Evolutionary conservation across 108 stramenopile genomes (phyloP), one percentile per base, ranked within the genome.

Genomic region (Fragilaria crotonensis): DNA sequence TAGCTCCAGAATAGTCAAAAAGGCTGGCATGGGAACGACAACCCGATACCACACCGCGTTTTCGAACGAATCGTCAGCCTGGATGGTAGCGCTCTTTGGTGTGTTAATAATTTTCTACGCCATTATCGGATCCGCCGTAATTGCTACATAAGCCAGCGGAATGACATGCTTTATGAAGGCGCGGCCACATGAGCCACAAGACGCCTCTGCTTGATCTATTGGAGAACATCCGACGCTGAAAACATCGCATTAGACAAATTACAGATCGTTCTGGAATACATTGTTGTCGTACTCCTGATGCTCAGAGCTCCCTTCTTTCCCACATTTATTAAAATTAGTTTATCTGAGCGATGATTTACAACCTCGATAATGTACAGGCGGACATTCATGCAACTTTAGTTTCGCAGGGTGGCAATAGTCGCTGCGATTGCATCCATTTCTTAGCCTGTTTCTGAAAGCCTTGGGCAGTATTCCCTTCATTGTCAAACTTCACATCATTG

Each of bases 351-450:
- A n/a, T n/a, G n/a, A n/a, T n/a, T n/a, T n/a, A n/a, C n/a, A n/a
- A n/a, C n/a, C n/a, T n/a, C n/a, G n/a, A n/a, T n/a, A n/a, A n/a
- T n/a, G n/a, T n/a, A n/a, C n/a, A n/a, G n/a, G n/a, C n/a, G n/a
- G n/a, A n/a, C n/a, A n/a, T n/a, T n/a, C n/a, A n/a, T n/a, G 36
- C 14, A 41, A 41, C 7, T 41, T 47, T 48, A 47, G 17, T 66
- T 49, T 27, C 63, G 63, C 17, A 64, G 66, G 2, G 79, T 67
- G 5, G 66, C 59, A 62, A 80, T 80, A 19, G 62, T 56, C 20
- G 79, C 79, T 23, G 68, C 30, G 33, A 80, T 72, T 20, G 79
- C 79, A 30, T 68, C 67, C 71, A 80, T 75, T 49, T 80, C 71
- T 18, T 59, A 20, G 63, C 63, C 59, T 75, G 74, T 45, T 72